Evolutionary conservation across 768 basidiomycete genomes (phyloP).

Genomic region (Dendrothele bispora): DNA sequence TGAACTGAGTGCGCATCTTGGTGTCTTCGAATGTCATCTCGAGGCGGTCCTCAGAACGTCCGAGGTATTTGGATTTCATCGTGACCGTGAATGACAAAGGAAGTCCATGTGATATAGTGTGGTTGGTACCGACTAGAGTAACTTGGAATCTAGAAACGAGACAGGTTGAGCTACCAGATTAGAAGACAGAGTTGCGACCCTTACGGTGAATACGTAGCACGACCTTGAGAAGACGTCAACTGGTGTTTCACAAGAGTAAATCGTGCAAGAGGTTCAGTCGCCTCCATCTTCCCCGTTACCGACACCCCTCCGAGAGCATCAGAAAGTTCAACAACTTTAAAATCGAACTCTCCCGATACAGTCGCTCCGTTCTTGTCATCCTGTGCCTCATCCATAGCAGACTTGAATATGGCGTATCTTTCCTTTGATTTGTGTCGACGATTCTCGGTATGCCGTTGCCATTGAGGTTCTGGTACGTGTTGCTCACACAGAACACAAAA

Average conservation of each 20-base stretch:
- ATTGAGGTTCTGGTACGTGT: constrained; percentile 10
- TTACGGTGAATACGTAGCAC: constrained; percentile 4
- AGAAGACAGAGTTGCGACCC: too few relatives aligned
- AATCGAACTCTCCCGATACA: constrained; percentile 30
- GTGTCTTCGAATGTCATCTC: constrained; percentile 55
- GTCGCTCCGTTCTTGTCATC: constrained; percentile 33
- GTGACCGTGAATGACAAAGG: constrained; percentile 9
- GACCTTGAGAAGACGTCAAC: constrained; percentile 5
- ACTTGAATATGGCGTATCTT: constrained; percentile 23
- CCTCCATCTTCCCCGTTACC: constrained; percentile 1
- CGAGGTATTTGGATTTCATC: constrained; percentile 23
- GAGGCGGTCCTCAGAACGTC: constrained; percentile 52
- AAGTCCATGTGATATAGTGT: neutral
- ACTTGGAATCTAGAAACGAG: constrained; percentile 5
- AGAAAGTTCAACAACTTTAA: constrained; percentile 29
- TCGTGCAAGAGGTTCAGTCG: neutral
- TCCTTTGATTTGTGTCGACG: constrained; percentile 22
- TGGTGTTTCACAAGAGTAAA: neutral
- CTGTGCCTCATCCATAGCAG: constrained; percentile 35
- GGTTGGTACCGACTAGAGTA: neutral
- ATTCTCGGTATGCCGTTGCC: constrained; percentile 13
- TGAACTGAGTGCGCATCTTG: constrained; percentile 40
- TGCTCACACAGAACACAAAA: constrained; percentile 23
- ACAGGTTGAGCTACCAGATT: too few relatives aligned
- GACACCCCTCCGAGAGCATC: constrained; percentile 8